These are phyloP conservation scores for Starmerella scarabaei DNA, from an alignment of 805 yeast genomes.

Conservation along the genomic window DNA sequence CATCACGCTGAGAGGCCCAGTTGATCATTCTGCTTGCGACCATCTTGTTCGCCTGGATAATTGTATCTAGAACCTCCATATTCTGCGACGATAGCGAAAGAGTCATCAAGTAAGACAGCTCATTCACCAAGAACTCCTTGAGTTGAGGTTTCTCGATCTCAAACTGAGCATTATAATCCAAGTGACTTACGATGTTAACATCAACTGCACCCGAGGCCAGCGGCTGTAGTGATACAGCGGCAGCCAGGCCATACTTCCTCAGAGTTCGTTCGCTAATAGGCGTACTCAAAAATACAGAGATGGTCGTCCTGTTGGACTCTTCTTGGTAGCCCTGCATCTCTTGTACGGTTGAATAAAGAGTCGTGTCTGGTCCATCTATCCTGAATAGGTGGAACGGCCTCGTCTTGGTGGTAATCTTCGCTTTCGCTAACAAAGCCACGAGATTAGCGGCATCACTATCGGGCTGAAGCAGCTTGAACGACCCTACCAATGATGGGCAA, in stretches of 20 bases:
- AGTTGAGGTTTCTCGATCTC: slow-evolving; percentile 28
- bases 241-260: slow-evolving; percentile 28
- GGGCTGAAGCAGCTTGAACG: slow-evolving; percentile 21
- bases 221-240: slow-evolving; percentile 37
- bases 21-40: slow-evolving; percentile 18
- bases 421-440: slow-evolving; percentile 49
- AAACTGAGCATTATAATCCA: slow-evolving; percentile 21
- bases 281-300: slow-evolving; percentile 54
- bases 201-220: slow-evolving; percentile 24
- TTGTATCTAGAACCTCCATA: slow-evolving; percentile 21
- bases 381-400: slow-evolving; percentile 81
- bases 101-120: slow-evolving; percentile 30
- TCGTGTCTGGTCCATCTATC: slow-evolving; percentile 25
- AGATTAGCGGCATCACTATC: slow-evolving; percentile 31
- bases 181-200: slow-evolving; percentile 18
- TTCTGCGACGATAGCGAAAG: slow-evolving; percentile 30
- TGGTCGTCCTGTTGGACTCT: slow-evolving; percentile 38
- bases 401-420: slow-evolving; percentile 59
- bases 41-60: slow-evolving; percentile 26
- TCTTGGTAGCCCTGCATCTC: slow-evolving; percentile 26
- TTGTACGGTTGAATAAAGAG: slow-evolving; percentile 28
- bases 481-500: slow-evolving; percentile 14
- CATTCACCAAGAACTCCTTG: slow-evolving; percentile 29
- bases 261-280: slow-evolving; percentile 23
- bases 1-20: slow-evolving; percentile 21